Conservation (phyloP, 352 stramenopile species). For the Sclerospora graminicola region DNA sequence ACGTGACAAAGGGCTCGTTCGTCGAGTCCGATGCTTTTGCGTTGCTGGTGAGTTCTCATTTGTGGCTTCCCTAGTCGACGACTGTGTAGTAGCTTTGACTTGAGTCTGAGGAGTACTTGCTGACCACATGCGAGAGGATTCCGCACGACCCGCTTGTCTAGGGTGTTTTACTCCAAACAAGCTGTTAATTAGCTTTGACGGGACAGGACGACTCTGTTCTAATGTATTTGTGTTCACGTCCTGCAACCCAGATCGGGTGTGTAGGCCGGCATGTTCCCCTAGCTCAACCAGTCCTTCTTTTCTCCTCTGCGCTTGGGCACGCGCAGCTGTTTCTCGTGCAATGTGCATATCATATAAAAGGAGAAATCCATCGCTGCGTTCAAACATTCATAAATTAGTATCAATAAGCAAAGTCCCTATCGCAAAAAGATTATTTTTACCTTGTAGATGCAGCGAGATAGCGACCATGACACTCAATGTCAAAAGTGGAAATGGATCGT, state of each 20-base stretch:
- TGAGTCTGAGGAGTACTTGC: background rate
- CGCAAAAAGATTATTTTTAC: conserved; percentile 16
- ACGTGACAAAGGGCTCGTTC: conserved; percentile 6
- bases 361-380: conserved; percentile 55
- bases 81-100: too few species aligned
- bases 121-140: conserved; percentile 2
- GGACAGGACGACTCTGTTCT: conserved; percentile 26
- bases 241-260: conserved; percentile 29
- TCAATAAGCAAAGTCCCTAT: background rate
- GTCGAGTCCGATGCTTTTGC: too few species aligned
- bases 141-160: conserved; percentile 2
- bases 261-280: conserved; percentile 28
- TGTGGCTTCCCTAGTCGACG: too few species aligned
- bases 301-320: conserved; percentile 22
- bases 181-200: conserved; percentile 61
- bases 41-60: too few species aligned
- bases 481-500: conserved; percentile 45
- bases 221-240: background rate
- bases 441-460: conserved; percentile 61
- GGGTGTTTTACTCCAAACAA: conserved; percentile 45
- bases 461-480: conserved; percentile 56
- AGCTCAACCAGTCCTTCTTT: conserved; percentile 36
- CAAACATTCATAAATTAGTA: background rate
- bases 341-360: conserved; percentile 80
- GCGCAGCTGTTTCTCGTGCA: conserved; percentile 40